Conservation (phyloP, 2,329 filamentous ascomycete genomes). For the Dactylonectria estremocensis region DNA sequence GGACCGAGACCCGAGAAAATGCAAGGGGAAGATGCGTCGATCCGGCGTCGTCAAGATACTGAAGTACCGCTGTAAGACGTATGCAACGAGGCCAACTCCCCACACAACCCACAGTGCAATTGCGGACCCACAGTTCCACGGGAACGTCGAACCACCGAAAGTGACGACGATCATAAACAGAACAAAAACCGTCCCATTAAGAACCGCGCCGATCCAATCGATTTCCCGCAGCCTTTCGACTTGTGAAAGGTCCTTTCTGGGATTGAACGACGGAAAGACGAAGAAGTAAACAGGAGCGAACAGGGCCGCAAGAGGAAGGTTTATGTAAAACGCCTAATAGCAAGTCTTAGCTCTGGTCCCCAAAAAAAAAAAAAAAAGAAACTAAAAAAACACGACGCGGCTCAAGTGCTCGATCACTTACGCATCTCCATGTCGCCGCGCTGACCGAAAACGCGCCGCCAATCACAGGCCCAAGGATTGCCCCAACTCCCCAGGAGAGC, state of each 20-base stretch:
- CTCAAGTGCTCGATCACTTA: slow-evolving; percentile 4
- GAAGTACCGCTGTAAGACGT: slow-evolving; percentile 63
- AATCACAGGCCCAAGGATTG: slow-evolving; percentile 60
- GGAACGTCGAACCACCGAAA: slow-evolving; percentile 65
- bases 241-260: slow-evolving; percentile 32
- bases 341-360: background rate
- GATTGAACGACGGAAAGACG: slow-evolving; percentile 56
- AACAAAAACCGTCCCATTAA: slow-evolving; percentile 52
- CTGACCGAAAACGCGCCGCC: slow-evolving; percentile 61
- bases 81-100: slow-evolving; percentile 59
- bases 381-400: background rate
- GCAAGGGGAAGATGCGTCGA: slow-evolving; percentile 38
- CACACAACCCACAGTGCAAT: slow-evolving; percentile 66
- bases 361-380: background rate
- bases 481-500: slow-evolving; percentile 57
- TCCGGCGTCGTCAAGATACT: slow-evolving; percentile 60
- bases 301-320: slow-evolving; percentile 59
- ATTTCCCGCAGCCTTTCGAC: slow-evolving; percentile 41
- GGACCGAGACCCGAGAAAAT: slow-evolving; percentile 47
- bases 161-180: slow-evolving; percentile 63
- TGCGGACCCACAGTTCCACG: slow-evolving; percentile 62
- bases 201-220: slow-evolving; percentile 51
- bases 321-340: slow-evolving; percentile 65
- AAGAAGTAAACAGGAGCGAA: slow-evolving; percentile 60
- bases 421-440: slow-evolving; percentile 58